Conservation (phyloP, 208 protist species). For the Crithidia brevicula region DNA sequence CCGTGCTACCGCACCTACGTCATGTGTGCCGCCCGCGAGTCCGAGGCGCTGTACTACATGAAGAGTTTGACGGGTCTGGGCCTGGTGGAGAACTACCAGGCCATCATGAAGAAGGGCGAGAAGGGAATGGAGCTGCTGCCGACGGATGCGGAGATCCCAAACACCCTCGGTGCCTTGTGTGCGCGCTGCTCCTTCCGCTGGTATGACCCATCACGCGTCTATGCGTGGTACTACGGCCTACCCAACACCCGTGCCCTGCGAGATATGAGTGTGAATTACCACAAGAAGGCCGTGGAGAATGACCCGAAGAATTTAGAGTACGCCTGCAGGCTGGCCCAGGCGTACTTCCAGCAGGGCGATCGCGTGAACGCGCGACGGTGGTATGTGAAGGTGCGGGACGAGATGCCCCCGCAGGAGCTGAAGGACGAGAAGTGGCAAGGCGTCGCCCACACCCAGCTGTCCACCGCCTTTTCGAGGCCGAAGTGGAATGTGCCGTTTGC, state of each 20-base stretch:
- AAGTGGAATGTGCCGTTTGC: conserved; percentile 89
- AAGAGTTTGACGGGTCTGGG: conserved; percentile 71
- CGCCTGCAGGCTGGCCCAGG: conserved; percentile 80
- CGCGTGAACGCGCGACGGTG: conserved; percentile 73
- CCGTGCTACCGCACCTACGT: conserved; percentile 88
- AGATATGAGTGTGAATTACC: conserved; percentile 56
- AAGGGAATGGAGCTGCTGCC: conserved; percentile 71
- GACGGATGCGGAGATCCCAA: conserved; percentile 72
- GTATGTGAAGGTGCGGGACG: conserved; percentile 84
- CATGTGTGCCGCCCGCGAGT: conserved; percentile 71
- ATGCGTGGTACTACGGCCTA: conserved; percentile 63
- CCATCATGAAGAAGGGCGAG: conserved; percentile 73
- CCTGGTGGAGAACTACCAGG: conserved; percentile 82
- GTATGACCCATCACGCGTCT: conserved; percentile 70
- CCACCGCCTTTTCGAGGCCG: conserved; percentile 65
- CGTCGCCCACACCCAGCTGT: conserved; percentile 84
- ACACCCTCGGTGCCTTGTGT: conserved; percentile 76
- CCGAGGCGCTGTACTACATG: conserved; percentile 83
- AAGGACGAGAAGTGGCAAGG: conserved; percentile 82
- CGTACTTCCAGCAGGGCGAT: conserved; percentile 82
- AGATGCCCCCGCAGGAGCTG: conserved; percentile 79
- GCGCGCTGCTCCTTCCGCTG: conserved; percentile 74
- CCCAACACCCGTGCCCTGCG: conserved; percentile 52
- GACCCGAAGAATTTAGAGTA: conserved; percentile 80
- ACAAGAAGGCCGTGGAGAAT: conserved; percentile 65